Evolutionary conservation across 805 yeast genomes (phyloP).

Genomic region (Starmerella bombicola): DNA sequence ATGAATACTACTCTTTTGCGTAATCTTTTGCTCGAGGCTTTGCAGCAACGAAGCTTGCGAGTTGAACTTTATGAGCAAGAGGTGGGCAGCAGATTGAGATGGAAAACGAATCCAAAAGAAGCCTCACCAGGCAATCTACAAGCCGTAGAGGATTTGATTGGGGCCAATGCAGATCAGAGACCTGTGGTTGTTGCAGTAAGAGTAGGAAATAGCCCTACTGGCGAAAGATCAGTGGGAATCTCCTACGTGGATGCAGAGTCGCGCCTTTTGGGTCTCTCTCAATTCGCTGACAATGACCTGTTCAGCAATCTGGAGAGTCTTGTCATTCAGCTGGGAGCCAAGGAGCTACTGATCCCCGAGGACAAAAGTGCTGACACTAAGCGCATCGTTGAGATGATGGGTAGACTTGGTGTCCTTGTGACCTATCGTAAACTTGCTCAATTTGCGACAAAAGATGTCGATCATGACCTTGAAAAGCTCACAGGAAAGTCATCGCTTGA

Average conservation of each 20-base stretch:
- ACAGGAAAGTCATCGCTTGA: constrained; percentile 37
- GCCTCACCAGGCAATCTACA: constrained; percentile 91
- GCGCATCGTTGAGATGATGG: constrained; percentile 59
- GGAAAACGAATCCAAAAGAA: constrained; percentile 42
- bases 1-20: constrained; percentile 63
- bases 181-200: constrained; percentile 48
- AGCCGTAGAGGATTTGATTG: constrained; percentile 58
- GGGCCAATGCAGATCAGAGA: constrained; percentile 34
- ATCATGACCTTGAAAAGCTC: constrained; percentile 65
- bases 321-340: constrained; percentile 77
- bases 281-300: constrained; percentile 77
- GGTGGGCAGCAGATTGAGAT: constrained; percentile 26
- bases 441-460: constrained; percentile 40
- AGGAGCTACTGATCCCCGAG: constrained; percentile 55
- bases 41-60: constrained; percentile 60
- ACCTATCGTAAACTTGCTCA: constrained; percentile 46
- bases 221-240: constrained; percentile 52
- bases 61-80: constrained; percentile 62
- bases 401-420: constrained; percentile 63
- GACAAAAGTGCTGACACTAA: constrained; percentile 34
- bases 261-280: constrained; percentile 55
- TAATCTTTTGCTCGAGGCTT: constrained; percentile 49
- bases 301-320: constrained; percentile 78
- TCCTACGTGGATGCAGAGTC: constrained; percentile 65
- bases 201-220: constrained; percentile 29